Conservation (phyloP, 1,284 basidiomycete genomes). For the Binderoboletus segoi region DNA sequence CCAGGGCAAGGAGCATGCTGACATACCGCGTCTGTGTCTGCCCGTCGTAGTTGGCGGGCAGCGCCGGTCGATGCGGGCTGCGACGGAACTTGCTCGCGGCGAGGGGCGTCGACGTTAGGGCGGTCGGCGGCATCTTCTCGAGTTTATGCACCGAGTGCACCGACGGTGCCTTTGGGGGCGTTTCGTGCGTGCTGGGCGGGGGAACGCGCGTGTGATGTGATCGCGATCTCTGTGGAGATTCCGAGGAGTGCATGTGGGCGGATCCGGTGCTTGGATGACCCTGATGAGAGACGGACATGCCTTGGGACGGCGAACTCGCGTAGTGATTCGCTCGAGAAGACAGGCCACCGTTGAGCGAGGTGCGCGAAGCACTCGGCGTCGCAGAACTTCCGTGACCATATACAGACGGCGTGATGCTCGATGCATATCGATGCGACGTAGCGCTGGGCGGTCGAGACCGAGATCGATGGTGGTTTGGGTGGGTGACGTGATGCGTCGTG, state of each 20-base stretch:
- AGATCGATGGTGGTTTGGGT: slow-evolving; percentile 17
- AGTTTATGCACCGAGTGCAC: background rate
- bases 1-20: slow-evolving; percentile 35
- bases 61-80: slow-evolving; percentile 22
- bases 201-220: slow-evolving; percentile 13
- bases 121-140: slow-evolving; percentile 1
- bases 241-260: slow-evolving; percentile 7
- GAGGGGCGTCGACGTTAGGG: background rate
- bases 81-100: slow-evolving; percentile 23
- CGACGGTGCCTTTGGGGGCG: background rate
- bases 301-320: slow-evolving; percentile 11
- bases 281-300: slow-evolving; percentile 5
- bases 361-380: slow-evolving; percentile 20
- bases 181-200: slow-evolving; percentile 2
- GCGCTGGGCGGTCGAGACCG: slow-evolving; percentile 34
- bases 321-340: slow-evolving; percentile 17
- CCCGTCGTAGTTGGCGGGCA: slow-evolving; percentile 28
- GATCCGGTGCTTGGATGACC: background rate
- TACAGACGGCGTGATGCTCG: slow-evolving; percentile 29
- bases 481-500: slow-evolving; percentile 21
- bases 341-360: slow-evolving; percentile 24
- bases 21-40: slow-evolving; percentile 34
- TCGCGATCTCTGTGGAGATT: slow-evolving; percentile 21
- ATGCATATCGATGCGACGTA: slow-evolving; percentile 34
- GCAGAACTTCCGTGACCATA: slow-evolving; percentile 31